Percentiles rank a stretch among this genome's conserved stretches.
Evolutionary conservation across 208 protist genomes (phyloP).

Genomic region (Trypanosoma scelopori): DNA sequence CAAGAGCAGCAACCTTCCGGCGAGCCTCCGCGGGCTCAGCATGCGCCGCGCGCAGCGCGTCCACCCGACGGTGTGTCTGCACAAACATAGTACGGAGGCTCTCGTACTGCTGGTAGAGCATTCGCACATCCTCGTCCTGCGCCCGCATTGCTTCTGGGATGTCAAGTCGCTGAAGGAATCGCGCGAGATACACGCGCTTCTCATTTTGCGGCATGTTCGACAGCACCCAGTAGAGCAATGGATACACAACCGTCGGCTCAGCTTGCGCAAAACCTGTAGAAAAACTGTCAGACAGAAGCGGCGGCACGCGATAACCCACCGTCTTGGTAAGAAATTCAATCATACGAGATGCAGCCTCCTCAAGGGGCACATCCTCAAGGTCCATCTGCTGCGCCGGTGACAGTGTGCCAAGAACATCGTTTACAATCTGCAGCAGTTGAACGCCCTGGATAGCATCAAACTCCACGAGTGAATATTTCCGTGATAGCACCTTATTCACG

Average conservation of each 20-base stretch:
- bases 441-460: conserved; percentile 73
- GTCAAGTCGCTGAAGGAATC: conserved; percentile 85
- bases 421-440: conserved; percentile 81
- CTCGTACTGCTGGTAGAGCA: conserved; percentile 85
- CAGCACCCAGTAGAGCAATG: conserved; percentile 88
- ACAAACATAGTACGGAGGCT: conserved; percentile 77
- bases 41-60: conserved; percentile 64
- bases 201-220: conserved; percentile 84
- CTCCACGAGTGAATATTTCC: conserved; percentile 84
- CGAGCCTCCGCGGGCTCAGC: conserved; percentile 78
- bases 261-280: conserved; percentile 68
- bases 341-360: conserved; percentile 60
- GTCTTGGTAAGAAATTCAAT: conserved; percentile 83
- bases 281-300: conserved; percentile 71
- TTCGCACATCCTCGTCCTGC: conserved; percentile 87
- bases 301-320: conserved; percentile 78
- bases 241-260: conserved; percentile 85
- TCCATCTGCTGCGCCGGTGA: conserved; percentile 65
- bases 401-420: conserved; percentile 82
- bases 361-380: conserved; percentile 40
- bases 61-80: conserved; percentile 78
- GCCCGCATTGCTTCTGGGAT: conserved; percentile 84
- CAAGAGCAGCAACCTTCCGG: conserved; percentile 61
- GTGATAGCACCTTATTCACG: conserved; percentile 65
- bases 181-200: conserved; percentile 90